Evolutionary conservation across 352 stramenopile genomes (phyloP).

Genomic region (Thalassiosira pacifica): DNA sequence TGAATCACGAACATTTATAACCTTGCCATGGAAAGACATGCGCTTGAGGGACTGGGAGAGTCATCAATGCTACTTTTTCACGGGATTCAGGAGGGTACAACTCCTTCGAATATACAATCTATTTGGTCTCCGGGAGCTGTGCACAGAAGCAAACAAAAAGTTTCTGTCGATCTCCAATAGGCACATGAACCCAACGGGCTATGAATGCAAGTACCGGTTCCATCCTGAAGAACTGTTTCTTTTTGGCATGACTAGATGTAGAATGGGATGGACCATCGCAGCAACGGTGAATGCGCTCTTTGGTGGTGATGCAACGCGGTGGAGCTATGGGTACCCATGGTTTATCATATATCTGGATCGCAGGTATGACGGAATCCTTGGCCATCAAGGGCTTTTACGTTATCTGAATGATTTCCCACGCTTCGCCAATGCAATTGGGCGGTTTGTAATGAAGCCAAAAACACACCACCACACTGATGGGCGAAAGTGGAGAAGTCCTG

Average conservation of each 20-base stretch:
- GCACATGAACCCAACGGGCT: no score
- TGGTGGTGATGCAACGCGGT: constrained; percentile 12
- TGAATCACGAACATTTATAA: no score
- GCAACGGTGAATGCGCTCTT: constrained; percentile 1
- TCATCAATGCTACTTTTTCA: neutral
- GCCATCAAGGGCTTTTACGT: constrained; percentile 23
- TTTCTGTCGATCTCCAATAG: neutral
- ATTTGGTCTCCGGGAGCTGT: neutral
- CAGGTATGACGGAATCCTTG: constrained; percentile 17
- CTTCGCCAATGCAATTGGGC: constrained; percentile 27
- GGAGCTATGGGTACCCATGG: constrained; percentile 21
- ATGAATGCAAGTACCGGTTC: neutral
- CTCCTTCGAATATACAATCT: neutral
- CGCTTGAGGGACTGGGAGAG: neutral
- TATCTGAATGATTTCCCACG: constrained; percentile 7
- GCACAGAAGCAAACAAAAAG: neutral
- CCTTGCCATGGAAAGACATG: neutral
- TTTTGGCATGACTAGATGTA: constrained; percentile 7
- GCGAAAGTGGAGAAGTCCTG: neutral
- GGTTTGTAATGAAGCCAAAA: neutral
- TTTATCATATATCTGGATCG: constrained; percentile 14
- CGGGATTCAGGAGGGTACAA: neutral
- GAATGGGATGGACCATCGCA: neutral
- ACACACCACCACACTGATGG: constrained; percentile 8
- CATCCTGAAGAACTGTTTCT: constrained; percentile 29